Conservation (phyloP, 2,329 filamentous ascomycete species). For the Pseudogymnoascus sp. region DNA sequence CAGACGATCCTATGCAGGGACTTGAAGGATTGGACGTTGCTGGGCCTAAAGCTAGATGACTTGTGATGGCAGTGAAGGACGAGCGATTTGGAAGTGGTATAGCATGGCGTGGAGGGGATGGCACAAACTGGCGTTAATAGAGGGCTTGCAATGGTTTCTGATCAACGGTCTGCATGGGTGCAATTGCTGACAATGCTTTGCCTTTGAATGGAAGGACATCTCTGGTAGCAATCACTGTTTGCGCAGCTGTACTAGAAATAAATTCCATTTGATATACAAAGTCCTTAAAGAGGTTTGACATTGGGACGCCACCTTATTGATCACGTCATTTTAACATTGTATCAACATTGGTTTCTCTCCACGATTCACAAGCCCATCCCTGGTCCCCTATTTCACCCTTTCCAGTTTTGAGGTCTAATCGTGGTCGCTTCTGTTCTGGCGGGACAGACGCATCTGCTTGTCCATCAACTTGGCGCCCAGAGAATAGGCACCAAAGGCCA, state of each 20-base stretch:
- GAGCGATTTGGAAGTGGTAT: background rate
- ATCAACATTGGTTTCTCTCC: conserved; percentile 7
- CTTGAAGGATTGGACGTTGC: conserved; percentile 89
- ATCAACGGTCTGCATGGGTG: background rate
- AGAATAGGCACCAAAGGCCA: conserved; percentile 76
- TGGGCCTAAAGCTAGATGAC: conserved; percentile 71
- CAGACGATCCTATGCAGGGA: conserved; percentile 89
- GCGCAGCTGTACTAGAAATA: background rate
- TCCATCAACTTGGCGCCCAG: conserved; percentile 75
- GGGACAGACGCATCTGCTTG: conserved; percentile 82
- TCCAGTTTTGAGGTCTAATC: conserved; percentile 20
- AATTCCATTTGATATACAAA: conserved; percentile 8
- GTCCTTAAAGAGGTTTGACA: conserved; percentile 7
- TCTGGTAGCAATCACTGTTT: background rate
- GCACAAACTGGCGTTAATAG: conserved; percentile 1
- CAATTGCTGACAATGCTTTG: background rate
- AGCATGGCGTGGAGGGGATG: background rate
- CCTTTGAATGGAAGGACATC: background rate
- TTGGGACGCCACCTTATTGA: conserved; percentile 5
- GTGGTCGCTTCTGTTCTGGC: conserved; percentile 42
- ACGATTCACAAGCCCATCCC: background rate
- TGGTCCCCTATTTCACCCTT: background rate
- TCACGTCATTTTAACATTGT: conserved; percentile 5
- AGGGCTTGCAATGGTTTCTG: conserved; percentile 12
- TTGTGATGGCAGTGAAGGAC: background rate